Evolutionary conservation across 768 basidiomycete genomes (phyloP), one percentile per base, ranked within the genome.

Genomic region (Arthromyces matolae): DNA sequence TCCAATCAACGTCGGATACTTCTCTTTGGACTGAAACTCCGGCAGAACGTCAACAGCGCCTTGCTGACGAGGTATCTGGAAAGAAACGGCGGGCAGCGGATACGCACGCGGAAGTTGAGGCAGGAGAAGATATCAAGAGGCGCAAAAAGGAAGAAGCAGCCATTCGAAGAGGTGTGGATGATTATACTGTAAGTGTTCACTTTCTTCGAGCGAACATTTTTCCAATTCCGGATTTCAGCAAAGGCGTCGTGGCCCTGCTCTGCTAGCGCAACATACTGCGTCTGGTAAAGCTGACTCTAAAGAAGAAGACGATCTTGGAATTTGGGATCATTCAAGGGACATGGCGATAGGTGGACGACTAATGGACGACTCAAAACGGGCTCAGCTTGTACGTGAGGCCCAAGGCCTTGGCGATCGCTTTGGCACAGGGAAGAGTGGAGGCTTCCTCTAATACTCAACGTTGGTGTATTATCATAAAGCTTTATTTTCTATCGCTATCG

Each of bases 11-110:
- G n/a, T n/a, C 67, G 6, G 87, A 88, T 55, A 77, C 68, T 45
- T 84, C 83, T 2, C 74, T 95, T 10, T 99, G 96, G 96, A 99
- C 96, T 0, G 96, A 99, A 71, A 97, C 96, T 0, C 96, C 96
- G 0, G 85, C 85, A 0, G 92, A 98, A 62, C 78, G 86, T 13
- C 92, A 91, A 61, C 86, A 95, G 59, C 79, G 96, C 1, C 71
- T 97, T n/a, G 83, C 84, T 1, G 95, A 98, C 61, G 95, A 99
- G 64, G 85, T 96, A 2, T 78, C 84, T n/a, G 95, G 96, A 33
- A 92, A 89, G 68, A 87, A 89, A 58, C 78, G 87, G 48, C 79
- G 85, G 16, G 85, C 82, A 4, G 77, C 63, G 20, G 84, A 88
- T 47, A 70, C 71, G 0, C 75, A 72, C 14, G 65, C 59, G 5